Base-by-base conservation (phyloP, 2,329 filamentous ascomycete species). In the Drechslerella coelobrocha region DNA sequence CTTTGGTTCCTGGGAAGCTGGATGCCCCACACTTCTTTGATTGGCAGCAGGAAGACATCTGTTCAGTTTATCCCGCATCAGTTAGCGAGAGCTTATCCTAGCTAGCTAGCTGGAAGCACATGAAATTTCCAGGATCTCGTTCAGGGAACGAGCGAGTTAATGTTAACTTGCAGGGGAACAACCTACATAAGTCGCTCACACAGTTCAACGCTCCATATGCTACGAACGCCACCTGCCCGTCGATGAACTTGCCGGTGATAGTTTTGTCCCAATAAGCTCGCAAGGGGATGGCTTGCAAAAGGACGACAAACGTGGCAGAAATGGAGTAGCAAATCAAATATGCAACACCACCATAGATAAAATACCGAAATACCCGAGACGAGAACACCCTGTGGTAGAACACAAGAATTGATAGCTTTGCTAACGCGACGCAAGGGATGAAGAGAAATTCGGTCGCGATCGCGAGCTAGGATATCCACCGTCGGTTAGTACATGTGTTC, bases 371-470 rank as follows among this genome's bases (percentile, higher is more conserved):
- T 7, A 50, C 52, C 21, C 26, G 51, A 12, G 59, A 63, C 10
- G 68, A 72, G 34, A 72, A 72, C n/a, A 81, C 78, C 9, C 80
- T 76, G 1, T 81, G 75, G 62, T 81, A 81, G 27, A 78, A 79
- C 2, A 77, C 61, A 1, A 81, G 76, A 27, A 81, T 81, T 0
- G 80, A 81, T 1, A 78, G 59, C 63, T 81, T 81, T 17, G 79
- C 77, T 1, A 80, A 68, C 0, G 76, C 76, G 0, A 79, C 80
- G 4, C 79, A 77, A 21, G 79, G 78, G 6, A 81, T 50, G 65
- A 81, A 81, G 5, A 81, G 73, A 14, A 77, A 78, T 73, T 81
- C 80, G 0, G 75, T 78, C 4, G 79, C 79, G 10, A 81, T 76
- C 10, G 80, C 81, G 12, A 81, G 76, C 68, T 81, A 73, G 23